These are phyloP conservation scores for Aschersonia sp. DNA, from an alignment of 2,329 filamentous ascomycete species.

Conservation along the genomic window DNA sequence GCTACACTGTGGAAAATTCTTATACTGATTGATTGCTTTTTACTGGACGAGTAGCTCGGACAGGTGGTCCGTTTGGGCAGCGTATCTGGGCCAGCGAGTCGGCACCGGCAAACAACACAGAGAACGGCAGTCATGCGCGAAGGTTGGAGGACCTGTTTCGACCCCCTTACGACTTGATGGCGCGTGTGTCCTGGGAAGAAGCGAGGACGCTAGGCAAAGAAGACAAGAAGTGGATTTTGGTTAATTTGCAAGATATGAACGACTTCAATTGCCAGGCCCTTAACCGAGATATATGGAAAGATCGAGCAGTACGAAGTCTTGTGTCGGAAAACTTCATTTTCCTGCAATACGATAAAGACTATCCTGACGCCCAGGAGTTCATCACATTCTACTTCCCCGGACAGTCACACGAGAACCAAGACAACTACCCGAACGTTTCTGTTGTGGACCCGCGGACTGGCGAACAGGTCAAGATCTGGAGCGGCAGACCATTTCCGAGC, in stretches of 20 bases:
- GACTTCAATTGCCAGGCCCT: constrained; percentile 91
- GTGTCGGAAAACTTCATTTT: constrained; percentile 91
- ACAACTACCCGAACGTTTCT: constrained; percentile 89
- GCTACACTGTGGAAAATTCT: too few species aligned
- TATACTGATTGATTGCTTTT: too few species aligned
- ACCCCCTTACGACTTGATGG: constrained; percentile 84
- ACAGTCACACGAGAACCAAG: constrained; percentile 59
- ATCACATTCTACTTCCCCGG: constrained; percentile 76
- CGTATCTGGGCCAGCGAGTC: constrained; percentile 21
- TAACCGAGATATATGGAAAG: constrained; percentile 95
- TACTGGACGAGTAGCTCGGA: constrained; percentile 2
- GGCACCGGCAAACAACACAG: constrained; percentile 9
- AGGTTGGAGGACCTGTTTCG: constrained; percentile 84
- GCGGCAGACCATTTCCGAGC: constrained; percentile 63
- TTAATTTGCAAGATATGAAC: constrained; percentile 87
- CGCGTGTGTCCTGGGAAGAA: constrained; percentile 63
- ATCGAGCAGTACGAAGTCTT: constrained; percentile 61
- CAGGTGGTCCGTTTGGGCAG: constrained; percentile 22
- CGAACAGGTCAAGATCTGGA: constrained; percentile 95
- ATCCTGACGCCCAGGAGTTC: constrained; percentile 64
- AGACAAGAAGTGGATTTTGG: constrained; percentile 82
- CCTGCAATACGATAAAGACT: constrained; percentile 82
- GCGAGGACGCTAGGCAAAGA: constrained; percentile 78
- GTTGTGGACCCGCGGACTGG: constrained; percentile 93
- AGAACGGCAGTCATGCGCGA: constrained; percentile 53